Evolutionary conservation across 139 green algal genomes (phyloP), one percentile per base, ranked within the genome.

Genomic region (Chlorella sp.): DNA sequence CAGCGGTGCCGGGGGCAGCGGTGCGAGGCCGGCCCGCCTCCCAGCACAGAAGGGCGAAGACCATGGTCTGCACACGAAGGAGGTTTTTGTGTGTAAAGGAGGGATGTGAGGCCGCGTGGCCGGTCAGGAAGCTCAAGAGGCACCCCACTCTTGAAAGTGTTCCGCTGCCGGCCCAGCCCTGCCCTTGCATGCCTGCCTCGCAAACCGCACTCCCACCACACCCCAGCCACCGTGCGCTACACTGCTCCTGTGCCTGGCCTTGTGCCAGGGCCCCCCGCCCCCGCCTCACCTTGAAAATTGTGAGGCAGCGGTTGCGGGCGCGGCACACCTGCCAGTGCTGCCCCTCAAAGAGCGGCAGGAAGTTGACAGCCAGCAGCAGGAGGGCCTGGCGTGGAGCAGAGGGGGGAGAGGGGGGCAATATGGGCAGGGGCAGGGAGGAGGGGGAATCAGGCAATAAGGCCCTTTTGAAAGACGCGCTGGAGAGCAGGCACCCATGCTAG

Each of bases 301-400:
- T 81, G 15, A 88, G 84, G 84, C 64, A 88, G 37, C 66, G 37
- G 40, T 16, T 12, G 68, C 68, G 64, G 30, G 68, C 1, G 84
- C 84, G 84, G 84, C 84, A 88, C 19, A 40, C 39, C 39, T 61
- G 64, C 84, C 84, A 88, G 84, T 16, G 39, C 34, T 76, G 40
- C 36, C 84, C 66, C 28, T 88, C 84, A 1, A 76, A 42, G 12
- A 88, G 39, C 12, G 84, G 84, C 39, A 88, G 34, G 39, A 81
- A 80, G 84, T 64, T 81, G 39, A 80, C 40, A 11, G 68, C 84
- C 68, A 88, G 84, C 66, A 88, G 84, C 30, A 81, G 39, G 16
- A 30, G 40, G 4, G 84, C 30, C 84, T 86, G 82, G 18, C 34
- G 48, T n/a, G 16, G 53, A 28, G 14, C 21, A n/a, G 28, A 34